These are phyloP conservation scores for Metschnikowia arizonensis DNA, from an alignment of 805 yeast species.

Conservation along the genomic window DNA sequence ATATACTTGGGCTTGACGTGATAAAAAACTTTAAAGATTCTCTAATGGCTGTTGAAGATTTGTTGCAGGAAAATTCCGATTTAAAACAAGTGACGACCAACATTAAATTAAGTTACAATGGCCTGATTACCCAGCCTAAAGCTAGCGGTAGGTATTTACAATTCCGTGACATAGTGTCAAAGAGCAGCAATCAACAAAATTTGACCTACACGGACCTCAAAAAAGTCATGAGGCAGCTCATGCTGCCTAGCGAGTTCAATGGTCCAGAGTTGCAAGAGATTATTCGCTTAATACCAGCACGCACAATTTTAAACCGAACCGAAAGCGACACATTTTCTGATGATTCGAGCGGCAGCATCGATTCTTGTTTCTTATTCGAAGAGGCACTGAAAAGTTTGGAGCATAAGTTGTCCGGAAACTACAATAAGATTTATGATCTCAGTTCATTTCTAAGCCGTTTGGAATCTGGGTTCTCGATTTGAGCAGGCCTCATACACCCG, in stretches of 20 bases:
- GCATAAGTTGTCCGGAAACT: slow-evolving; percentile 22
- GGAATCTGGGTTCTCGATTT: slow-evolving; percentile 24
- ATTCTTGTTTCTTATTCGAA: slow-evolving; percentile 22
- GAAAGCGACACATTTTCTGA: slow-evolving; percentile 18
- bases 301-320: slow-evolving; percentile 11
- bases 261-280: slow-evolving; percentile 11
- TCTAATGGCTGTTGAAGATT: background rate
- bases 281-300: slow-evolving; percentile 14
- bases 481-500: slow-evolving; percentile 12
- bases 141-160: slow-evolving; percentile 11
- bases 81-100: slow-evolving; percentile 5
- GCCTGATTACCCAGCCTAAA: slow-evolving; percentile 5
- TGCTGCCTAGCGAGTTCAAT: slow-evolving; percentile 3
- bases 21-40: background rate
- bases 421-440: slow-evolving; percentile 25
- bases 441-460: slow-evolving; percentile 21
- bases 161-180: slow-evolving; percentile 10
- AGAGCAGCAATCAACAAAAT: slow-evolving; percentile 12
- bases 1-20: background rate
- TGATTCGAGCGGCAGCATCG: slow-evolving; percentile 18
- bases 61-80: slow-evolving; percentile 4
- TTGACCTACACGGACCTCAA: slow-evolving; percentile 15
- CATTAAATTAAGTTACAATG: slow-evolving; percentile 6
- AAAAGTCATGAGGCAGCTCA: slow-evolving; percentile 6
- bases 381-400: slow-evolving; percentile 22